Conservation (phyloP, 2,329 filamentous ascomycete genomes). For the Stromatinia cepivora region DNA sequence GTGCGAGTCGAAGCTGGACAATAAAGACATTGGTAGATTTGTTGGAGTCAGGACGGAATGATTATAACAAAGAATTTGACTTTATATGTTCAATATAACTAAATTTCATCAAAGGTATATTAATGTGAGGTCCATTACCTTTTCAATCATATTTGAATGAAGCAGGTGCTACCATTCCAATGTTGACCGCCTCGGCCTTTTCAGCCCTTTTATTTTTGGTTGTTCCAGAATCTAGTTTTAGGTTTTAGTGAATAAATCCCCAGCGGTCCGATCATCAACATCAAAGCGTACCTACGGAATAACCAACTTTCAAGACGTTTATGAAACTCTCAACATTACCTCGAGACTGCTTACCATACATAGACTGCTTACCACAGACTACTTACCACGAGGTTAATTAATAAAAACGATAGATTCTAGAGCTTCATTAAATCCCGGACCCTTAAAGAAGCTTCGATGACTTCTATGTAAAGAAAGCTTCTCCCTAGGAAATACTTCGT, state of each 20-base stretch:
- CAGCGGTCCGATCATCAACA: conserved; percentile 14
- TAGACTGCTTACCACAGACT: no score
- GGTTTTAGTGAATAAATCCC: conserved; percentile 1
- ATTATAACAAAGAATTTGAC: not conserved
- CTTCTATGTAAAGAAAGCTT: not conserved
- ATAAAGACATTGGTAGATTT: not conserved
- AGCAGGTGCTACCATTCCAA: not conserved
- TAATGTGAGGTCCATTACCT: not conserved
- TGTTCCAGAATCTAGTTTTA: conserved; percentile 15
- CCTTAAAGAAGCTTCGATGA: not conserved
- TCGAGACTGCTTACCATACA: not conserved
- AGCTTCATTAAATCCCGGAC: conserved; percentile 5
- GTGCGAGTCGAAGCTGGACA: conserved; percentile 4
- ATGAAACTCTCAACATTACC: conserved; percentile 13
- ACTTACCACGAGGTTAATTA: not conserved
- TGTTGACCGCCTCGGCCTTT: conserved; percentile 4
- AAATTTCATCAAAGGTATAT: not conserved
- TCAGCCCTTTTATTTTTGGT: conserved; percentile 2
- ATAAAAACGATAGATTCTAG: not conserved
- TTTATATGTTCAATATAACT: not conserved
- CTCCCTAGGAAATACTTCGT: not conserved
- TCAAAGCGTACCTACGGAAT: conserved; percentile 1
- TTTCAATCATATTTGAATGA: not conserved
- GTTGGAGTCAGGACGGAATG: not conserved
- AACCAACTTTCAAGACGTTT: conserved; percentile 11